Percentiles rank a stretch among this genome's conserved stretches.
phyloP scores from a whole-genome alignment of 2,329 filamentous ascomycete species.

The Didymella exigua region DNA sequence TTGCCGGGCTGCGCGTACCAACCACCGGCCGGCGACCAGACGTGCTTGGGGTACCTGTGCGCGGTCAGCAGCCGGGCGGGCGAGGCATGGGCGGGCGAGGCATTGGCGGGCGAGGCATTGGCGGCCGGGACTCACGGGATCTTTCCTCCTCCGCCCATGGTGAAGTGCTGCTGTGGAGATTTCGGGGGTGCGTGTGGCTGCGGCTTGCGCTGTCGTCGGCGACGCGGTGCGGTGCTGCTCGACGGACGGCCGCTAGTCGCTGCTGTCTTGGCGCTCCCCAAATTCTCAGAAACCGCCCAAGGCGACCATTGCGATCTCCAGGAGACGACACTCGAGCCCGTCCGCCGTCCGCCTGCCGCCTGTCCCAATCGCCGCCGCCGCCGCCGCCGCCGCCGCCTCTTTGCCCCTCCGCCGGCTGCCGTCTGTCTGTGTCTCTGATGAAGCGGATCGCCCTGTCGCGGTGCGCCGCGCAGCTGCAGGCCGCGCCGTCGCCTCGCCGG shows the following conservation, averaged over 20 bases:
- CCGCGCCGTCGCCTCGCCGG: constrained; percentile 51
- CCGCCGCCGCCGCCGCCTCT: constrained; percentile 23
- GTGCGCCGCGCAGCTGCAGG: constrained; percentile 66
- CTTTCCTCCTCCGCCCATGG: constrained; percentile 68
- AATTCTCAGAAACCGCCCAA: constrained; percentile 12
- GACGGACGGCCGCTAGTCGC: constrained; percentile 2
- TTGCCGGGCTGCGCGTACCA: constrained; percentile 96
- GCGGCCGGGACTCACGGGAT: constrained; percentile 60
- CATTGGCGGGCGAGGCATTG: constrained; percentile 18
- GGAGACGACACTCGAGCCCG: constrained; percentile 5
- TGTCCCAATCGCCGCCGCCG: no score
- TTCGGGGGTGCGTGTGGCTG: constrained; percentile 12
- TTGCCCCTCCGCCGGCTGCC: constrained; percentile 14
- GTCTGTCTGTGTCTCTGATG: constrained; percentile 50
- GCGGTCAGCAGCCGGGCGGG: constrained; percentile 21
- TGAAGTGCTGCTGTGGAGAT: constrained; percentile 64
- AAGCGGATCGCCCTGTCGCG: constrained; percentile 66
- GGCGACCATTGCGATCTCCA: background rate
- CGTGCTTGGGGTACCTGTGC: constrained; percentile 93
- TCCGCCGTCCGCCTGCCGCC: no score
- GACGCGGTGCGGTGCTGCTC: constrained; percentile 5
- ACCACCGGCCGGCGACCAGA: constrained; percentile 97
- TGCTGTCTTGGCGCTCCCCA: constrained; percentile 11
- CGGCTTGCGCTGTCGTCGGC: constrained; percentile 6
- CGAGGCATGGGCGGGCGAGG: constrained; percentile 17